Evolutionary conservation across 352 stramenopile genomes (phyloP).

Genomic region (Globisporangium splendens): DNA sequence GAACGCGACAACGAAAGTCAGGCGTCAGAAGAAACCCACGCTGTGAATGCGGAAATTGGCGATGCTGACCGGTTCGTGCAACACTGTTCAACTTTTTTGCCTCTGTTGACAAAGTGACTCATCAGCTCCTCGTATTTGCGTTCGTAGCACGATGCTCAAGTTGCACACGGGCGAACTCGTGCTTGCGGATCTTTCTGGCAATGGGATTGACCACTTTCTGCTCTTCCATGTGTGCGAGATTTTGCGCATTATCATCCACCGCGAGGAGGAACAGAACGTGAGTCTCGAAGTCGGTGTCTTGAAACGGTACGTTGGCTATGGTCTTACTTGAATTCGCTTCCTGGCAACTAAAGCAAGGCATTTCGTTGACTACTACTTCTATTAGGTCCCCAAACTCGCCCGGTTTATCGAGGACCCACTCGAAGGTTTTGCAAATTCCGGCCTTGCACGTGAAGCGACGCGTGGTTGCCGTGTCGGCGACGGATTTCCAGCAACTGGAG

Average conservation of each 20-base stretch:
- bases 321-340: neutral
- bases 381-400: conserved; percentile 54
- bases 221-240: conserved; percentile 83
- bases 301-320: conserved; percentile 39
- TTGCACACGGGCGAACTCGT: conserved; percentile 70
- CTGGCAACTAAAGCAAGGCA: neutral
- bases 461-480: conserved; percentile 65
- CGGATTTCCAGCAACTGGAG: conserved; percentile 48
- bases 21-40: conserved; percentile 26
- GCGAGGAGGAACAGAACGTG: conserved; percentile 23
- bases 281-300: conserved; percentile 59
- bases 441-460: conserved; percentile 62
- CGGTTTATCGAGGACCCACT: conserved; percentile 34
- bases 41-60: conserved; percentile 49
- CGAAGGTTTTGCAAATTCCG: conserved; percentile 44
- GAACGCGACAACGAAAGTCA: conserved; percentile 11
- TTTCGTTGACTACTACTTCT: neutral
- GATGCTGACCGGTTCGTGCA: conserved; percentile 51
- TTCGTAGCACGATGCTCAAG: conserved; percentile 39
- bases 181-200: conserved; percentile 58
- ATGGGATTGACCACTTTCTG: conserved; percentile 64
- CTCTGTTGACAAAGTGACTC: neutral
- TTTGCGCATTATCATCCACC: conserved; percentile 44
- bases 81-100: conserved; percentile 2
- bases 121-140: neutral